Evolutionary conservation across 768 basidiomycete species (phyloP).

Genomic region (Collybiopsis confluens): DNA sequence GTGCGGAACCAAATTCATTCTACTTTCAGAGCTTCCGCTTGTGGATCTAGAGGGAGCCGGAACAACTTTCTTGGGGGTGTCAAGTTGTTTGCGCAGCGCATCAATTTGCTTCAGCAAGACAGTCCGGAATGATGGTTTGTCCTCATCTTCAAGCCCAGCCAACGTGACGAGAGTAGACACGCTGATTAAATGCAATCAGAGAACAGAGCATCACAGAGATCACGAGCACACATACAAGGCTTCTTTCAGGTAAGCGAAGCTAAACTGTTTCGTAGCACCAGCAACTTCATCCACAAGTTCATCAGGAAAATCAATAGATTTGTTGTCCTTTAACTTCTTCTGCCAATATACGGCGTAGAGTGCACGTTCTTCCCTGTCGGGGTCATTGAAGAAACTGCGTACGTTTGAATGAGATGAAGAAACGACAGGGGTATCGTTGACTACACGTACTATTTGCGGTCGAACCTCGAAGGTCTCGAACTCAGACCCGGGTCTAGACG

Average conservation of each 20-base stretch:
- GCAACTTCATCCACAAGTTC: conserved; percentile 57
- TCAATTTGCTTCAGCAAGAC: conserved; percentile 58
- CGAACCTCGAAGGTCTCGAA: conserved; percentile 77
- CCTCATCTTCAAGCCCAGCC: conserved; percentile 44
- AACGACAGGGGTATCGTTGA: neutral
- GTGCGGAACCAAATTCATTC: neutral
- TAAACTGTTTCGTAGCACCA: conserved; percentile 59
- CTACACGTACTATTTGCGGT: conserved; percentile 72
- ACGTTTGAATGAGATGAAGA: conserved; percentile 2
- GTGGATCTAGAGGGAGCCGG: neutral
- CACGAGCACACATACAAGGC: conserved; percentile 59
- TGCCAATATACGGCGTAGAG: conserved; percentile 81
- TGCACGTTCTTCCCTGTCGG: conserved; percentile 55
- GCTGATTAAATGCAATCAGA: conserved; percentile 31
- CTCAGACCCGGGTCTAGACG: conserved; percentile 74
- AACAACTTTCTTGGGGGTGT: conserved; percentile 27
- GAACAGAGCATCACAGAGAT: neutral
- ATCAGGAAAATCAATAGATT: conserved; percentile 64
- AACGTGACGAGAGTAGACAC: conserved; percentile 71
- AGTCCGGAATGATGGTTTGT: conserved; percentile 45
- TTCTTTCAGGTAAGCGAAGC: conserved; percentile 87
- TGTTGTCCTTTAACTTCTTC: conserved; percentile 61
- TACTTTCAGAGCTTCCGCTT: neutral
- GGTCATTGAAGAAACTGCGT: conserved; percentile 68
- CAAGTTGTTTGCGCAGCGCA: conserved; percentile 61